Percentiles rank a stretch among this genome's conserved stretches.
Conservation (phyloP, 768 basidiomycete genomes). For the Collybia mongolica region DNA sequence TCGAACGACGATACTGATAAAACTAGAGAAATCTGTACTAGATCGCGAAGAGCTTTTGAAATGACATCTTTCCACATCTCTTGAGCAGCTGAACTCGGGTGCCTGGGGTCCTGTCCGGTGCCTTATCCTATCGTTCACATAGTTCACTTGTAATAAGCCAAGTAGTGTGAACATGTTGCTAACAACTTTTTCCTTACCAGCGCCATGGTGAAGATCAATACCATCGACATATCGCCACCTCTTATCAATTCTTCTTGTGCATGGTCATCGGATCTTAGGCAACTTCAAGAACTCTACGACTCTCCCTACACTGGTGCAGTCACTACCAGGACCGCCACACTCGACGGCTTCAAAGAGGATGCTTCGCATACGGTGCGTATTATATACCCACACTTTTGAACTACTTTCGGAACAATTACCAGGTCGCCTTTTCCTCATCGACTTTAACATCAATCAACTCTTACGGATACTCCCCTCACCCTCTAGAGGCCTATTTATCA, state of each 20-base stretch:
- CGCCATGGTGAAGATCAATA: slow-evolving; percentile 58
- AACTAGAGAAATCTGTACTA: slow-evolving; percentile 89
- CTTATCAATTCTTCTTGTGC: slow-evolving; percentile 79
- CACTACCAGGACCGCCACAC: slow-evolving; percentile 75
- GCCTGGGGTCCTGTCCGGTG: slow-evolving; percentile 15
- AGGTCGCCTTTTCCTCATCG: slow-evolving; percentile 62
- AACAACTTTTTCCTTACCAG: not conserved
- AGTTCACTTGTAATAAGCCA: not conserved
- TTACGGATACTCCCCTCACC: slow-evolving; percentile 85
- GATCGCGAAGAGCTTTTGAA: slow-evolving; percentile 93
- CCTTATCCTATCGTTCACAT: slow-evolving; percentile 13
- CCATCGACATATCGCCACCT: slow-evolving; percentile 56
- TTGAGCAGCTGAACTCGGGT: slow-evolving; percentile 5
- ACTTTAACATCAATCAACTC: slow-evolving; percentile 71
- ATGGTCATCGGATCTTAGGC: slow-evolving; percentile 71
- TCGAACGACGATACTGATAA: slow-evolving; percentile 95
- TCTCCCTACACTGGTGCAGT: slow-evolving; percentile 74
- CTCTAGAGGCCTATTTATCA: slow-evolving; percentile 60
- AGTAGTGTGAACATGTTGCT: not conserved
- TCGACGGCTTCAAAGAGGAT: slow-evolving; percentile 69
- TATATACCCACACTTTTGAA: slow-evolving; percentile 3
- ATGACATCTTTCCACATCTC: slow-evolving; percentile 23
- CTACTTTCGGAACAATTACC: slow-evolving; percentile 1
- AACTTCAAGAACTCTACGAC: slow-evolving; percentile 65
- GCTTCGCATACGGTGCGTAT: slow-evolving; percentile 55